Conservation (phyloP, 2,329 filamentous ascomycete species). For the Cordyceps pruinosa region DNA sequence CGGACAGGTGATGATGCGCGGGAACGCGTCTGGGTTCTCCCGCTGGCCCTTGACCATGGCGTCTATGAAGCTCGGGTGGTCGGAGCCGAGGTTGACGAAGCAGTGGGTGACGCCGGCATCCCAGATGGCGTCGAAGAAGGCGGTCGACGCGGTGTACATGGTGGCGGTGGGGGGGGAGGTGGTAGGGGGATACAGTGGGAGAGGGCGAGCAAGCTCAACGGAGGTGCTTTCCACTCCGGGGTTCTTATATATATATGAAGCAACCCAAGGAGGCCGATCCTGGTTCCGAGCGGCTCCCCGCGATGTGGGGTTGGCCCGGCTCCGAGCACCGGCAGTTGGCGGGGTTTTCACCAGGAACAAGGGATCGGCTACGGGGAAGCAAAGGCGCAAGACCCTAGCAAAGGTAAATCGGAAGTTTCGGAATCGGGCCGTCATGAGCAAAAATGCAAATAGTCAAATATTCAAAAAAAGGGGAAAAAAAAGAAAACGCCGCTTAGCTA, state of each 20-base stretch:
- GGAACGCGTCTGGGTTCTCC: slow-evolving; percentile 58
- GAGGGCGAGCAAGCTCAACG: neutral
- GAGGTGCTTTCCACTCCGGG: neutral
- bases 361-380: neutral
- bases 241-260: neutral
- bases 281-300: neutral
- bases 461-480: no score
- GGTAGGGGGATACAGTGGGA: neutral
- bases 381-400: neutral
- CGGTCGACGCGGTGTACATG: slow-evolving; percentile 69
- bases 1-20: slow-evolving; percentile 69
- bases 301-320: neutral
- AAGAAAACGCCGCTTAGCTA: no score
- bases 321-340: slow-evolving; percentile 2
- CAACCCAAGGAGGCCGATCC: neutral
- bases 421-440: no score
- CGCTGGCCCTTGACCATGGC: slow-evolving; percentile 71
- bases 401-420: neutral
- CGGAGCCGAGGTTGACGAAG: slow-evolving; percentile 61
- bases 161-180: slow-evolving; percentile 12
- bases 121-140: slow-evolving; percentile 77
- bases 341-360: neutral
- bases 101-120: slow-evolving; percentile 56
- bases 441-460: no score
- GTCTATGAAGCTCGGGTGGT: slow-evolving; percentile 72